Percentiles rank a stretch among this genome's conserved stretches.
These are phyloP conservation scores for Polytrichum commune DNA, from an alignment of 225 moss, liverwort and hornwort species.

Conservation along the genomic window DNA sequence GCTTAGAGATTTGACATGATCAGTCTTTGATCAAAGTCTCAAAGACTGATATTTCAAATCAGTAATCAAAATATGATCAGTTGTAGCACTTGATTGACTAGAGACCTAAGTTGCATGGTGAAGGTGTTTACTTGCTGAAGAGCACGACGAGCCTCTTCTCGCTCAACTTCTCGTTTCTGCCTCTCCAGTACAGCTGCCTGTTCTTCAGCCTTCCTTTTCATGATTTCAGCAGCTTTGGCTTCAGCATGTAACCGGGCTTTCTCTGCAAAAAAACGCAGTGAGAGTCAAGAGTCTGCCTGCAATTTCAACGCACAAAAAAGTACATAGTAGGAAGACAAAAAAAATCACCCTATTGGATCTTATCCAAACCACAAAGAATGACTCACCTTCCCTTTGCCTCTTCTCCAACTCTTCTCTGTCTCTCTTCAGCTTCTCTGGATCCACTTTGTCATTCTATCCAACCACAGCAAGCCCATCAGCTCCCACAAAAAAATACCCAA, in stretches of 20 bases:
- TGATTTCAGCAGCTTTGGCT: constrained; percentile 83
- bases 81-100: no score
- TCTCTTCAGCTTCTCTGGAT: constrained; percentile 72
- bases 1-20: background rate
- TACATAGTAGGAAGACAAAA: background rate
- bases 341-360: no score
- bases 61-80: background rate
- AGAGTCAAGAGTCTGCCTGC: background rate
- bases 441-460: constrained; percentile 77
- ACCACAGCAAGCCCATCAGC: background rate
- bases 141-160: constrained; percentile 85
- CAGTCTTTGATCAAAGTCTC: background rate
- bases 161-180: constrained; percentile 77
- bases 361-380: background rate
- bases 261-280: constrained; percentile 36
- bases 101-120: no score
- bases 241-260: constrained; percentile 94
- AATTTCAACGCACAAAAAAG: background rate
- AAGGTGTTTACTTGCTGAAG: constrained; percentile 61
- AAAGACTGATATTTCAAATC: background rate
- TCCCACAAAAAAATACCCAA: background rate
- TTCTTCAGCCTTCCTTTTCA: constrained; percentile 70
- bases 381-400: constrained; percentile 34
- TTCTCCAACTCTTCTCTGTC: constrained; percentile 87
- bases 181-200: constrained; percentile 72